Evolutionary conservation across 2,329 filamentous ascomycete genomes (phyloP).

Genomic region (Fusarium penzigii): DNA sequence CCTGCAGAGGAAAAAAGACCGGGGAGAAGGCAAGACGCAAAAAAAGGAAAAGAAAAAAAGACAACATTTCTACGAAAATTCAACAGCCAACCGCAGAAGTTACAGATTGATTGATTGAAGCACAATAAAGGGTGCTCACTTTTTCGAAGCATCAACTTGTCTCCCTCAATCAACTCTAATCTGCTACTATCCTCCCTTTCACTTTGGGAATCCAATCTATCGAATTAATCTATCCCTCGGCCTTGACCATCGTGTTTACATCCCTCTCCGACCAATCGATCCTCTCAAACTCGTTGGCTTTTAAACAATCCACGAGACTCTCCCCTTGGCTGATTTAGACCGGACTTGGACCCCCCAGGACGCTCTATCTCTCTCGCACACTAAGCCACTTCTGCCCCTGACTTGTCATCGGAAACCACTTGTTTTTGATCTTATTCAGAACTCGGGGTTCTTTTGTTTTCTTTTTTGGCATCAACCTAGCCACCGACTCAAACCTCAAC

Average conservation of each 20-base stretch:
- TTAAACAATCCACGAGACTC: slow-evolving; percentile 11
- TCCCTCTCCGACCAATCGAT: background rate
- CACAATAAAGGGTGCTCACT: background rate
- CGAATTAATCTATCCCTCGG: background rate
- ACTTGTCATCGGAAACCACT: slow-evolving; percentile 3
- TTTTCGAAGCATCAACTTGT: background rate
- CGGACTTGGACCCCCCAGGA: slow-evolving; percentile 22
- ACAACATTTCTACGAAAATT: background rate
- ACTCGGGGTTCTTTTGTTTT: background rate
- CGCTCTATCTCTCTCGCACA: slow-evolving; percentile 5
- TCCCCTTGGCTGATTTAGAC: slow-evolving; percentile 15
- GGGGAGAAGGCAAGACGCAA: background rate
- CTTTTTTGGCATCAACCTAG: background rate
- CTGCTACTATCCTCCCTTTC: background rate
- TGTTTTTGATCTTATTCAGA: background rate
- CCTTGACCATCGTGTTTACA: background rate
- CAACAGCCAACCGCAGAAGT: background rate
- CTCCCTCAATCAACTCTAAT: background rate
- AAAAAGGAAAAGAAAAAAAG: background rate
- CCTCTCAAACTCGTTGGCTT: too few relatives aligned
- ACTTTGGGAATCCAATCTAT: background rate
- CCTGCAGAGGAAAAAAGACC: too few relatives aligned
- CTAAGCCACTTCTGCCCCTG: slow-evolving; percentile 16
- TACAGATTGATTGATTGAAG: background rate
- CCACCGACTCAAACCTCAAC: too few relatives aligned